Conservation (phyloP, 164 flowering plant genomes). For the Umbellularia californica region DNA sequence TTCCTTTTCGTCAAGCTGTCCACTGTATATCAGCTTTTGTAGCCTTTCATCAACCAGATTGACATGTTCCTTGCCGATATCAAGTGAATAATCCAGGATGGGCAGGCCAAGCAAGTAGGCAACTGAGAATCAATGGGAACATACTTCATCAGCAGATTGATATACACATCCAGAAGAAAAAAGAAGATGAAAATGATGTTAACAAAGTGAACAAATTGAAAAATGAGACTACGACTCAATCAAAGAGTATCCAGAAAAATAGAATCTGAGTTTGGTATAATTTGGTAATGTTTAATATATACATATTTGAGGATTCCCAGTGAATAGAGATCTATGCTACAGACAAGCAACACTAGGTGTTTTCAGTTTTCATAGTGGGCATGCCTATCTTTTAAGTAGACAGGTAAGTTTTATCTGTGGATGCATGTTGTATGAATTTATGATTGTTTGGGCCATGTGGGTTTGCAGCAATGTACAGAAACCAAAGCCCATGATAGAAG, state of each 20-base stretch:
- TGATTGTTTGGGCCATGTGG: too few species aligned
- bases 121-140: conserved; percentile 38
- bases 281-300: too few species aligned
- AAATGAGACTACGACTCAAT: neutral
- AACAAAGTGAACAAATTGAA: neutral
- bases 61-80: conserved; percentile 92
- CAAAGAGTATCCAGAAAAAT: neutral
- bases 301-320: too few species aligned
- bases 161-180: neutral
- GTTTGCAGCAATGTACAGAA: too few species aligned
- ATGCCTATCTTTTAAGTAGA: too few species aligned
- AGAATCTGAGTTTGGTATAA: neutral
- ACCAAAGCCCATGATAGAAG: too few species aligned
- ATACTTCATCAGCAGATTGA: neutral
- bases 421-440: too few species aligned
- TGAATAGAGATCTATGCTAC: too few species aligned
- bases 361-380: too few species aligned
- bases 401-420: too few species aligned
- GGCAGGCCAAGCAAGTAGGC: conserved; percentile 89
- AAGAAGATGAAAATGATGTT: neutral
- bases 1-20: conserved; percentile 88
- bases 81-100: conserved; percentile 85
- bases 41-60: conserved; percentile 77
- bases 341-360: too few species aligned
- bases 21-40: conserved; percentile 85